Base-by-base conservation (phyloP, 2,329 filamentous ascomycete species). In the Pezicula carpinea region DNA sequence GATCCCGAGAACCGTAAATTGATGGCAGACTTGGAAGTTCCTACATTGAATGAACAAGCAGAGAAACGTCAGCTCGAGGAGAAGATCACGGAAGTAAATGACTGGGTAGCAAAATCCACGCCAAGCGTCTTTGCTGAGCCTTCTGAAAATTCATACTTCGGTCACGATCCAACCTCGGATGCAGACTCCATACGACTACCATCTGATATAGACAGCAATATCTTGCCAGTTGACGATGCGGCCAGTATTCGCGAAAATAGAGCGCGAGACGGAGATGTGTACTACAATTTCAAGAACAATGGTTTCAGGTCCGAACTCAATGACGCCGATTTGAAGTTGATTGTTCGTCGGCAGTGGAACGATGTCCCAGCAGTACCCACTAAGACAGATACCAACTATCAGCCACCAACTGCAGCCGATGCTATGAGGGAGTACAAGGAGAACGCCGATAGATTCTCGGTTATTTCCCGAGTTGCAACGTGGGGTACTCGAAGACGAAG, bases 401-500 rank as follows among this genome's bases (percentile, higher is more conserved):
- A 75, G 46, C 72, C 73, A 15, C 55, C 62, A 29, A 75, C 72
- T 3, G 69, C 74, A 1, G 75, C 72, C 45, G 71, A 71, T 21
- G 74, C 73, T 7, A 76, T 77, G 53, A 66, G 64, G 61, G 64
- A 66, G 31, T 76, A 70, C 58, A 63, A 63, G 17, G 53, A 59
- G 32, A 64, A 68, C 48, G 67, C 72, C 4, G 72, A 74, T 46
- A 68, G 72, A 22, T 64, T 75, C 22, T 84, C 81, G 0, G 69
- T 83, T 10, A 64, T 82, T 8, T 85, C 81, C 2, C 71, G 78
- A 51, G 76, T 81, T 13, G 84, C 84, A 15, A 89, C 85, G 0
- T 82, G 85, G 73, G 85, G 85, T 14, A 89, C 85, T 2, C 75
- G 80, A 6, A 77, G 83, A 35, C 76, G 78, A 48, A 85, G 83